Evolutionary conservation across 1,284 basidiomycete species (phyloP).

Genomic region (Rhodotorula sp.): DNA sequence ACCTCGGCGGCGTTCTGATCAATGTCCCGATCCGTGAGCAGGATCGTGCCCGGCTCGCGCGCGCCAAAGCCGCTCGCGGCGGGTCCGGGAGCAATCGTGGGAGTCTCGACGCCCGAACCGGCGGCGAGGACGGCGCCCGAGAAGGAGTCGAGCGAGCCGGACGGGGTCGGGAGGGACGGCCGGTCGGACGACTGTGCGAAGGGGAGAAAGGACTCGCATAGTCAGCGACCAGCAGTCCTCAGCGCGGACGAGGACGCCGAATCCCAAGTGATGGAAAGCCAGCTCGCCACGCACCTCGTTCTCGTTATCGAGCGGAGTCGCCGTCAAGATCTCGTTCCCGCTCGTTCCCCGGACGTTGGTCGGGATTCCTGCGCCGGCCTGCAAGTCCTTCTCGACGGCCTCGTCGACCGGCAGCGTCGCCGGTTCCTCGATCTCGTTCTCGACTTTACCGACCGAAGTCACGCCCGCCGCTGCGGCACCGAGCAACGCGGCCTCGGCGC

Average conservation of each 20-base stretch:
- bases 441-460: background rate
- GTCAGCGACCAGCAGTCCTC: background rate
- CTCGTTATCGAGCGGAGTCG: background rate
- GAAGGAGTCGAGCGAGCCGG: slow-evolving; percentile 16
- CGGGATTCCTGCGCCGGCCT: background rate
- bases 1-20: too few relatives aligned
- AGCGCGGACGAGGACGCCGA: too few relatives aligned
- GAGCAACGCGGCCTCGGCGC: slow-evolving; percentile 5
- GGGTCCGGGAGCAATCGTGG: slow-evolving; percentile 6
- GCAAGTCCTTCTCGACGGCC: background rate
- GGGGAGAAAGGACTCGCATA: background rate
- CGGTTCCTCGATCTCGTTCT: slow-evolving; percentile 28
- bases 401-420: background rate
- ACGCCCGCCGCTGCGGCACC: background rate
- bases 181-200: background rate
- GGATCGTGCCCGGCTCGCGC: background rate
- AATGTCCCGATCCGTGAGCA: slow-evolving; percentile 1
- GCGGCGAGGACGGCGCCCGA: slow-evolving; percentile 29
- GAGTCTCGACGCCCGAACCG: slow-evolving; percentile 16
- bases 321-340: background rate
- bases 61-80: slow-evolving; percentile 1
- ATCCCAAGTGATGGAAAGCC: too few relatives aligned
- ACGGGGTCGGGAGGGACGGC: background rate
- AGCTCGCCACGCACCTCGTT: background rate
- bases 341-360: background rate